Evolutionary conservation across 768 basidiomycete species (phyloP).

Genomic region (Holtermannia corniformis): DNA sequence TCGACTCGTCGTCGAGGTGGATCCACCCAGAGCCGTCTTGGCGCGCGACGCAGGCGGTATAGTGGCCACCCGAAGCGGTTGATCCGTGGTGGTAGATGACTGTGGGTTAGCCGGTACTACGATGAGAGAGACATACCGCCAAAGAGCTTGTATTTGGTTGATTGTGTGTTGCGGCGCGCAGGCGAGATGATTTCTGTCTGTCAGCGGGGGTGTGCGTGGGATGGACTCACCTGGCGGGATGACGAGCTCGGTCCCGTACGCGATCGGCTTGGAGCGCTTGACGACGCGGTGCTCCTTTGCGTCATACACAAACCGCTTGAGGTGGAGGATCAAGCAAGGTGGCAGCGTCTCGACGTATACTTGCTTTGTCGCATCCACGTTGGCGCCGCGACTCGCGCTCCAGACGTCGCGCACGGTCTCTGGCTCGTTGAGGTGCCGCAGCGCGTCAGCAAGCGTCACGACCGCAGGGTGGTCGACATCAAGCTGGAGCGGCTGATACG

Average conservation of each 20-base stretch:
- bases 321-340: constrained; percentile 71
- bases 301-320: constrained; percentile 88
- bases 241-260: constrained; percentile 67
- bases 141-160: constrained; percentile 66
- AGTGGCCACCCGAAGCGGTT: constrained; percentile 86
- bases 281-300: constrained; percentile 61
- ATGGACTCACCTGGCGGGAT: constrained; percentile 55
- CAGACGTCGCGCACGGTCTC: constrained; percentile 67
- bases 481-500: constrained; percentile 77
- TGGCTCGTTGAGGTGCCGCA: constrained; percentile 64
- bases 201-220: background rate
- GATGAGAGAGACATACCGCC: constrained; percentile 52
- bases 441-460: constrained; percentile 69
- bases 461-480: constrained; percentile 79
- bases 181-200: constrained; percentile 55
- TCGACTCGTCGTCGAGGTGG: constrained; percentile 84
- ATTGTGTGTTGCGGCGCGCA: constrained; percentile 44
- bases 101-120: constrained; percentile 26
- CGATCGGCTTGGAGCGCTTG: constrained; percentile 74
- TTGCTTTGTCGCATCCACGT: constrained; percentile 63
- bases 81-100: constrained; percentile 89
- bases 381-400: constrained; percentile 49
- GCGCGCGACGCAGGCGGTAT: constrained; percentile 81
- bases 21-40: constrained; percentile 66
- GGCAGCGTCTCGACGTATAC: constrained; percentile 74